These are phyloP conservation scores for Rhizopogon salebrosus DNA, from an alignment of 768 basidiomycete species.

Conservation along the genomic window DNA sequence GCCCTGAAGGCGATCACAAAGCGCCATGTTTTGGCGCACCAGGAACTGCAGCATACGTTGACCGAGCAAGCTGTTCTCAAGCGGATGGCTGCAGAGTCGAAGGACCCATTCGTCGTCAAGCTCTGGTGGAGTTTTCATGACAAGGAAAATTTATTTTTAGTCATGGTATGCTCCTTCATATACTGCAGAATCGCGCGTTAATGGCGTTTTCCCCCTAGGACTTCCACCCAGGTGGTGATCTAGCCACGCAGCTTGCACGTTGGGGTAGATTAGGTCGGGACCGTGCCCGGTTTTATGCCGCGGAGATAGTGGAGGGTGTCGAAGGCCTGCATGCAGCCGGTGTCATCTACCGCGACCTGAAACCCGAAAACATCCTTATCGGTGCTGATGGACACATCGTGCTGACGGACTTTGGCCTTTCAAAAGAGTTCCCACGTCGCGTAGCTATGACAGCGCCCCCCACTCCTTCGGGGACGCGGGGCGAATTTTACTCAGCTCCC, in stretches of 20 bases:
- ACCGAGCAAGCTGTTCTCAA: conserved; percentile 96
- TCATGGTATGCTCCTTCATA: conserved; percentile 61
- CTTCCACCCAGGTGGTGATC: conserved; percentile 93
- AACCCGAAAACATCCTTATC: conserved; percentile 96
- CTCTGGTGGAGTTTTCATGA: conserved; percentile 98
- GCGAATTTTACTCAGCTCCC: conserved; percentile 50
- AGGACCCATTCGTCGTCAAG: conserved; percentile 93
- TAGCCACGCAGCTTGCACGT: conserved; percentile 94
- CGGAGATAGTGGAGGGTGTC: conserved; percentile 94
- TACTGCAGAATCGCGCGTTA: conserved; percentile 4
- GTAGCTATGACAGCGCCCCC: conserved; percentile 44
- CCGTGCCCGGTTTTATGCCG: conserved; percentile 93
- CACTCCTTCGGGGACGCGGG: conserved; percentile 48
- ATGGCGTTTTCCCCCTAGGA: conserved; percentile 44
- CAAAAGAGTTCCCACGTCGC: conserved; percentile 80
- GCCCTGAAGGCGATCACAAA: conserved; percentile 99
- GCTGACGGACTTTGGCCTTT: conserved; percentile 93
- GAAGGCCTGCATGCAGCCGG: conserved; percentile 92
- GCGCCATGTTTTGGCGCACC: conserved; percentile 92
- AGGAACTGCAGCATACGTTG: conserved; percentile 93
- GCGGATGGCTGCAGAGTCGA: conserved; percentile 83
- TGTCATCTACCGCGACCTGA: conserved; percentile 96
- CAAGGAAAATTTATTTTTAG: conserved; percentile 93
- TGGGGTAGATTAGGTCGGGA: conserved; percentile 93
- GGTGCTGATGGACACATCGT: conserved; percentile 94